phyloP scores from a whole-genome alignment of 495 filamentous ascomycete species.

The Aspergillus sclerotiicarbonarius region DNA sequence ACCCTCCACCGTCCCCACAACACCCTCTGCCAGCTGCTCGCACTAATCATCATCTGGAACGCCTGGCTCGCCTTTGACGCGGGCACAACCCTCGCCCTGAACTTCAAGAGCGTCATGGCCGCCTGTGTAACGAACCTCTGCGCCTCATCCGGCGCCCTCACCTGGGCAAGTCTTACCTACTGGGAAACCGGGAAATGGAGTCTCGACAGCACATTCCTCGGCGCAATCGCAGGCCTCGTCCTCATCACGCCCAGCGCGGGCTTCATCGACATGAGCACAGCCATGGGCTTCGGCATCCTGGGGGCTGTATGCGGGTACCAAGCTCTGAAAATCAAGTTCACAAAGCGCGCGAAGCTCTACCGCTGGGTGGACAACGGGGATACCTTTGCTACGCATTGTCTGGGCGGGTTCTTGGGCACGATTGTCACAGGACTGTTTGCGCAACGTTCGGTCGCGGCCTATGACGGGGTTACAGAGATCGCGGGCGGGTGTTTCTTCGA shows the following conservation, averaged over 20 bases:
- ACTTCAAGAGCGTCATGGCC: conserved; percentile 48
- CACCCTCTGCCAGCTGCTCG: conserved; percentile 47
- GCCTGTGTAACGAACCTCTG: conserved; percentile 49
- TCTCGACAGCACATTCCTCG: conserved; percentile 48
- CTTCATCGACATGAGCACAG: conserved; percentile 42
- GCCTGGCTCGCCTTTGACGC: conserved; percentile 57
- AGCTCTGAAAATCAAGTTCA: conserved; percentile 49
- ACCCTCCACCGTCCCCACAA: conserved; percentile 48
- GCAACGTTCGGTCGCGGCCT: conserved; percentile 38
- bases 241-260: conserved; percentile 50
- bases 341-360: conserved; percentile 29
- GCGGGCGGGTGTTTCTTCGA: conserved; percentile 43
- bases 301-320: conserved; percentile 45
- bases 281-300: conserved; percentile 44
- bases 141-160: conserved; percentile 44
- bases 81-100: conserved; percentile 44
- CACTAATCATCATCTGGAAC: conserved; percentile 54
- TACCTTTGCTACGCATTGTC: conserved; percentile 46
- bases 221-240: conserved; percentile 49
- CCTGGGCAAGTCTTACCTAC: conserved; percentile 48
- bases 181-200: conserved; percentile 46
- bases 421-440: conserved; percentile 39
- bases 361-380: conserved; percentile 48
- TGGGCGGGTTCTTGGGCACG: conserved; percentile 41
- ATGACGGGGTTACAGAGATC: conserved; percentile 39